phyloP scores from a whole-genome alignment of 495 filamentous ascomycete genomes.

The Neurospora pannonica region DNA sequence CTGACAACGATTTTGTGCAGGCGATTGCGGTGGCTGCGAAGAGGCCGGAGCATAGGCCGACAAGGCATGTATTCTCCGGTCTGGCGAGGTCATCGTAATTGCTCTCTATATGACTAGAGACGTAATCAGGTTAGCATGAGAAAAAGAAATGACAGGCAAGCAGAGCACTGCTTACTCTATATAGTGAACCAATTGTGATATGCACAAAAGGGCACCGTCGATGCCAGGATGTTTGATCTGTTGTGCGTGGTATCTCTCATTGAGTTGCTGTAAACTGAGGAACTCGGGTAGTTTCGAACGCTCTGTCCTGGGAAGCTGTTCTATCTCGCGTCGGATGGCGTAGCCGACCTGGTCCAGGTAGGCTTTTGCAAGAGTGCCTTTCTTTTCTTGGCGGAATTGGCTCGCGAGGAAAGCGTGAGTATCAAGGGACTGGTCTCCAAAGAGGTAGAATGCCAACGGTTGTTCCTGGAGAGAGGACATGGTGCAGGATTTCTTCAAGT shows the following conservation, averaged over 20 bases:
- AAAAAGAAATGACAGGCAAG: neutral
- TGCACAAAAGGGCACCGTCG: conserved; percentile 59
- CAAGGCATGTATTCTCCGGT: conserved; percentile 36
- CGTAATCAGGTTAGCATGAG: conserved; percentile 11
- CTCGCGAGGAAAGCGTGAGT: conserved; percentile 56
- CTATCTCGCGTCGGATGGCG: conserved; percentile 55
- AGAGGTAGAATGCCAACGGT: conserved; percentile 43
- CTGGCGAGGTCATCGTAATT: conserved; percentile 34
- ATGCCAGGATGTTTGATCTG: conserved; percentile 49
- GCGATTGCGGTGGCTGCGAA: conserved; percentile 65
- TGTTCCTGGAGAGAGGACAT: neutral
- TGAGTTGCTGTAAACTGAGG: conserved; percentile 57
- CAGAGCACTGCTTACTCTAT: conserved; percentile 51
- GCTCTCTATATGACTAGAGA: conserved; percentile 35
- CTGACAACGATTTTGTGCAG: conserved; percentile 54
- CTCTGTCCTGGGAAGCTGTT: conserved; percentile 48
- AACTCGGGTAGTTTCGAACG: conserved; percentile 58
- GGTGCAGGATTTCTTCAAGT: neutral
- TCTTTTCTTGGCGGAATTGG: conserved; percentile 49
- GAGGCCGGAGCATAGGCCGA: conserved; percentile 64
- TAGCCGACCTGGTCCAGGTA: conserved; percentile 56
- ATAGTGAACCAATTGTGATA: conserved; percentile 65
- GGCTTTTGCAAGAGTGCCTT: conserved; percentile 52
- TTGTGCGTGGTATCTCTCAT: conserved; percentile 54
- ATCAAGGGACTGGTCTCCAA: conserved; percentile 74